phyloP scores from a whole-genome alignment of 2,329 filamentous ascomycete species.

The Alternaria metachromatica region DNA sequence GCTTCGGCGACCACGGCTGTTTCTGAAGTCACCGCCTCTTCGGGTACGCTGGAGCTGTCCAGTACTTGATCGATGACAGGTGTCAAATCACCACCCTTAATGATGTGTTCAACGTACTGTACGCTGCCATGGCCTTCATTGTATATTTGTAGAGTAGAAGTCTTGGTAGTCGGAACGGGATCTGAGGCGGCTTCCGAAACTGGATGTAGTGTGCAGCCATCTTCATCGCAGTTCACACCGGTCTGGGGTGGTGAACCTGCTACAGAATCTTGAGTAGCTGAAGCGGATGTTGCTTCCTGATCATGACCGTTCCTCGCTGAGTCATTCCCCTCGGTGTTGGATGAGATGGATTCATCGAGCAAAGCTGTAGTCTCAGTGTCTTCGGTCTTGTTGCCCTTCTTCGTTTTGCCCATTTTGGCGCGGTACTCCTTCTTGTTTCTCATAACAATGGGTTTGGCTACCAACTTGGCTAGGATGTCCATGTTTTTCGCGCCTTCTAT shows the following conservation, averaged over 20 bases:
- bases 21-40: conserved; percentile 34
- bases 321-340: neutral
- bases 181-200: neutral
- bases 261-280: neutral
- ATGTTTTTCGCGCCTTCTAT: conserved; percentile 84
- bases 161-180: conserved; percentile 24
- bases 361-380: conserved; percentile 14
- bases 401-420: conserved; percentile 52
- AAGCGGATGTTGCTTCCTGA: neutral
- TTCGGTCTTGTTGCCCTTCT: conserved; percentile 48
- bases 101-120: conserved; percentile 76
- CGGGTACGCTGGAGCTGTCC: conserved; percentile 44
- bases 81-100: conserved; percentile 75
- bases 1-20: conserved; percentile 28
- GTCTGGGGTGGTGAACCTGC: conserved; percentile 2
- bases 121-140: conserved; percentile 72
- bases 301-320: neutral
- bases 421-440: conserved; percentile 83
- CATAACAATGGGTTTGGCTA: conserved; percentile 73
- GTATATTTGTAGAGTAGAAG: conserved; percentile 49
- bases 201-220: conserved; percentile 4
- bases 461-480: conserved; percentile 81
- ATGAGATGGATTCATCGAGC: neutral
- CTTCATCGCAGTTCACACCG: conserved; percentile 12
- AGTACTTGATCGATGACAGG: conserved; percentile 70